Base-by-base conservation (phyloP, 176 grass and related monocot genomes). In the Oryza longistaminata region DNA sequence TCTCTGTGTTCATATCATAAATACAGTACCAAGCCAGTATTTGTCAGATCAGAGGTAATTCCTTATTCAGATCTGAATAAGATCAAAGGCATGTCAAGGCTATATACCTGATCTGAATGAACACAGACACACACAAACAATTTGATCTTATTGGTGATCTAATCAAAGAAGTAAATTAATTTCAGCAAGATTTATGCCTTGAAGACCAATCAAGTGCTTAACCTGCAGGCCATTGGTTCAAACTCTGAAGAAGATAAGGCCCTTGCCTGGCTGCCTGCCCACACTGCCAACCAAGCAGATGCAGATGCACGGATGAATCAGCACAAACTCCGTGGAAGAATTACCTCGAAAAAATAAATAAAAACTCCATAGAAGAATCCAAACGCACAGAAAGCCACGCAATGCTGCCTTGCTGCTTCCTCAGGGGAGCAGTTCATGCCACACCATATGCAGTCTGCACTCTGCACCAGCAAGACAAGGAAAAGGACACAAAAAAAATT, bases 381-480 rank as follows among this genome's bases (percentile, higher is more conserved):
- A 85, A 81, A 43, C 31, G 72, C 83, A 72, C 78, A 58, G 83
- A 90, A 90, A 90, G 72, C 83, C 83, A 90, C 73, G 83, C 78
- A 34, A 34, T 50, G 83, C 15, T 82, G 78, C 71, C 22, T 49
- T 55, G 52, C 52, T 82, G 65, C 71, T 14, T 49, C 72, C 29
- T 39, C 72, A 73, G 68, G 79, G 65, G 83, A 66, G 66, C 83
- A 85, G 26, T 73, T 79, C 82, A 60, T 70, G 71, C 33, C 85
- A 87, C 64, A 82, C 44, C 48, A 70, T 68, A 60, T 13, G 37
- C 87, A 79, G n/a, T 40, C 33, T 16, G 66, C 33, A 39, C 43
- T 40, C 33, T 16, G 66, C 33, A 39, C 43, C 53, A 66, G 74
- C 55, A 66, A 13, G 39, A 43, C 22, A 76, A 12, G 33, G 33